These are phyloP conservation scores for Clarkia xantiana DNA, from an alignment of 345 rosid species.

Conservation along the genomic window DNA sequence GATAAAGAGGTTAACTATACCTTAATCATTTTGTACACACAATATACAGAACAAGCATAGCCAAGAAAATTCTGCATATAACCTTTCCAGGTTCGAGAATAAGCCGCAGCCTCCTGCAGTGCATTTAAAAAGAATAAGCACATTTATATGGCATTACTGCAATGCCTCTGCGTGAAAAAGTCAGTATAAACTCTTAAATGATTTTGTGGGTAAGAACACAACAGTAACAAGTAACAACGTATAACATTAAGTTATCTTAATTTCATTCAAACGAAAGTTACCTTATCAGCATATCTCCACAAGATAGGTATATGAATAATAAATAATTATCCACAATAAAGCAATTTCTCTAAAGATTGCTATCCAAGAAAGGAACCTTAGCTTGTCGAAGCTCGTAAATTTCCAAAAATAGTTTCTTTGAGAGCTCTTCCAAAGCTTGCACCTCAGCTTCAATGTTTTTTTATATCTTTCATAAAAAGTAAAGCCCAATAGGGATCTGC, in stretches of 20 bases:
- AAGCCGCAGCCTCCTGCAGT: constrained; percentile 85
- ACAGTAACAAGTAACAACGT: too few species aligned
- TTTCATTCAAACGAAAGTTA: too few species aligned
- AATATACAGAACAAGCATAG: constrained; percentile 82
- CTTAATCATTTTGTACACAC: constrained; percentile 97
- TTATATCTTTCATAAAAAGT: constrained; percentile 39
- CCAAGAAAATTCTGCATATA: constrained; percentile 96
- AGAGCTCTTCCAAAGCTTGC: constrained; percentile 81
- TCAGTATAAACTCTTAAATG: not conserved
- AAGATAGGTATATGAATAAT: too few species aligned
- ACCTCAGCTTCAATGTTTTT: constrained; percentile 87
- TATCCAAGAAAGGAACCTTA: constrained; percentile 32
- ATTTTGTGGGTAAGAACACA: too few species aligned
- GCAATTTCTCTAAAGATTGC: not conserved
- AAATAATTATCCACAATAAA: too few species aligned
- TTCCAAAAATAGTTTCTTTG: constrained; percentile 94
- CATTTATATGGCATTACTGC: too few species aligned
- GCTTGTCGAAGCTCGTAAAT: constrained; percentile 96
- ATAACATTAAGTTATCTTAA: too few species aligned
- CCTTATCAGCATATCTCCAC: too few species aligned
- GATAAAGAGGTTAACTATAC: constrained; percentile 21
- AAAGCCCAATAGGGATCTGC: not conserved
- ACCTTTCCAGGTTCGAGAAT: constrained; percentile 91
- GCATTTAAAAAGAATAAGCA: too few species aligned
- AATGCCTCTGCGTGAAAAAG: not conserved